Conservation (phyloP, 2,329 filamentous ascomycete genomes). For the Trichoderma arundinaceum region DNA sequence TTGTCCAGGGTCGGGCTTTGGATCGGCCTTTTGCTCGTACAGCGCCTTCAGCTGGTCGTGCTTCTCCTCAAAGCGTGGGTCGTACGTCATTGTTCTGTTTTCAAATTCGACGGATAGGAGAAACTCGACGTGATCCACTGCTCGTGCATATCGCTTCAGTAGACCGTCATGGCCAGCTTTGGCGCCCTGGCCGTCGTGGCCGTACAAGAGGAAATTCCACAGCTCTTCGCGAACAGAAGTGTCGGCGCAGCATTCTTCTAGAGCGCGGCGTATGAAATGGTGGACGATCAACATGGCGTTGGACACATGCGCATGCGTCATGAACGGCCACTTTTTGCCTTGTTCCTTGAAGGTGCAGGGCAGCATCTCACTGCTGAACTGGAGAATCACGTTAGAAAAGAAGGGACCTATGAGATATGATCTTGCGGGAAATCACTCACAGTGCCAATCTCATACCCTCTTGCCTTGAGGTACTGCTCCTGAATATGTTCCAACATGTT, state of each 20-base stretch:
- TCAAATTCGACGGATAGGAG: constrained; percentile 49
- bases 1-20: not conserved
- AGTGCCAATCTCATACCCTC: constrained; percentile 62
- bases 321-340: constrained; percentile 56
- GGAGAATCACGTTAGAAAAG: constrained; percentile 25
- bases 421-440: constrained; percentile 38
- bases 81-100: constrained; percentile 38
- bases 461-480: constrained; percentile 43
- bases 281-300: constrained; percentile 59
- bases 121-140: constrained; percentile 56
- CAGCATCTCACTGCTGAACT: constrained; percentile 51
- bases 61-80: constrained; percentile 32
- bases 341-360: constrained; percentile 58
- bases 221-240: constrained; percentile 50
- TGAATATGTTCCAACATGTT: constrained; percentile 51
- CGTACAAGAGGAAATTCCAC: constrained; percentile 47
- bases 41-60: constrained; percentile 34
- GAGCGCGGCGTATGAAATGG: constrained; percentile 53
- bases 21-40: not conserved
- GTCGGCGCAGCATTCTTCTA: constrained; percentile 54
- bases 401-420: too few species aligned
- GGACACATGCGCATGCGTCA: constrained; percentile 57
- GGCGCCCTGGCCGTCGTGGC: constrained; percentile 13
- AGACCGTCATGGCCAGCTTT: constrained; percentile 48
- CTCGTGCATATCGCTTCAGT: constrained; percentile 50